These are phyloP conservation scores for Immersiporthe knoxdaviesiana DNA, from an alignment of 2,329 filamentous ascomycete genomes.

Conservation along the genomic window DNA sequence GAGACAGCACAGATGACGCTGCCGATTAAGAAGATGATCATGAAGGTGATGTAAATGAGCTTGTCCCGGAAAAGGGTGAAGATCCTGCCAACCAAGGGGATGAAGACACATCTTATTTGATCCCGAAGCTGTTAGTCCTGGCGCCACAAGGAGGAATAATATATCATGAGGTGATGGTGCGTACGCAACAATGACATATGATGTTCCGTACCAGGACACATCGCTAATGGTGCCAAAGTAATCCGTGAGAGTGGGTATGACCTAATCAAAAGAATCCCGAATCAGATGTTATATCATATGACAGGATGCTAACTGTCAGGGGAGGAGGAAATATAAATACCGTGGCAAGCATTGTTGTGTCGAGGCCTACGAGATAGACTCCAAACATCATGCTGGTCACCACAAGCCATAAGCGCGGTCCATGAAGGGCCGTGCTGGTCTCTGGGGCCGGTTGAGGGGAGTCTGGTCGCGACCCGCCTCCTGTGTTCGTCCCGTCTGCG, in stretches of 20 bases:
- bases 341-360: background rate
- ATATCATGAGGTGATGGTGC: background rate
- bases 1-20: background rate
- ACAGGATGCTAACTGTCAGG: too few relatives aligned
- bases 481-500: background rate
- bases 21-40: background rate
- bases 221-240: background rate
- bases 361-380: background rate
- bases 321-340: background rate
- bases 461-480: background rate
- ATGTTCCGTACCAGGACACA: background rate
- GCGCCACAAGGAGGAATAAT: too few relatives aligned
- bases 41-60: background rate
- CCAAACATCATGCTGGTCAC: background rate
- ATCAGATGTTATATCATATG: background rate
- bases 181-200: background rate
- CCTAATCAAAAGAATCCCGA: background rate
- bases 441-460: background rate
- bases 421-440: background rate
- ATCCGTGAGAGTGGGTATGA: background rate
- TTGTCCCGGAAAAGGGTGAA: background rate
- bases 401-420: background rate
- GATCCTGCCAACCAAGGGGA: background rate
- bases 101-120: constrained; percentile 5
- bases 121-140: too few relatives aligned